phyloP scores from a whole-genome alignment of 2,329 filamentous ascomycete species.

The Epichloe aotearoae region DNA sequence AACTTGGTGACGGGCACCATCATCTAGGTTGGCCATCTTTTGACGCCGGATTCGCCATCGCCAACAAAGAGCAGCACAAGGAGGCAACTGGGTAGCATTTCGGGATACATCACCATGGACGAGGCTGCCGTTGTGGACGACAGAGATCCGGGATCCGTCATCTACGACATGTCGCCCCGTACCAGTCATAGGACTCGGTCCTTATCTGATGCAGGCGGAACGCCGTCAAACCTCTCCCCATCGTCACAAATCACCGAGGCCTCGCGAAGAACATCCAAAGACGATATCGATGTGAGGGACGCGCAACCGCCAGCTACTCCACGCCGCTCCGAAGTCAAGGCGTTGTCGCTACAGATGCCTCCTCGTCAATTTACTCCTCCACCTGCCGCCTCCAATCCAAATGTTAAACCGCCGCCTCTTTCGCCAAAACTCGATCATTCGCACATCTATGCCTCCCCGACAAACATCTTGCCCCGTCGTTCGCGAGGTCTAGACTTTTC shows the following conservation, averaged over 20 bases:
- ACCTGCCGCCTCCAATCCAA: slow-evolving; percentile 20
- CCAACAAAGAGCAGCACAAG: neutral
- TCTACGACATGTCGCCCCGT: slow-evolving; percentile 24
- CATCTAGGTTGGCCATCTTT: neutral
- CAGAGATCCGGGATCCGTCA: slow-evolving; percentile 5
- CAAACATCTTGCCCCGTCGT: slow-evolving; percentile 75
- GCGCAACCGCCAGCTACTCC: slow-evolving; percentile 50
- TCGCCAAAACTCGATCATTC: slow-evolving; percentile 79
- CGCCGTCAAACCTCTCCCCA: slow-evolving; percentile 42
- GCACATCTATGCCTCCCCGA: slow-evolving; percentile 75
- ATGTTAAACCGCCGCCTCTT: slow-evolving; percentile 49
- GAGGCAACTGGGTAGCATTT: neutral
- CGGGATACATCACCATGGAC: slow-evolving; percentile 10
- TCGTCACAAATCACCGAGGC: slow-evolving; percentile 44
- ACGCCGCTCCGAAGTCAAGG: slow-evolving; percentile 52
- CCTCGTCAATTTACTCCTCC: slow-evolving; percentile 24
- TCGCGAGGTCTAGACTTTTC: slow-evolving; percentile 90
- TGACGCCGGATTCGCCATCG: neutral
- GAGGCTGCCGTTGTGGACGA: slow-evolving; percentile 23
- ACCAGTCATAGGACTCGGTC: slow-evolving; percentile 40
- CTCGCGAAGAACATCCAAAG: slow-evolving; percentile 46
- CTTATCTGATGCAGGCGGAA: slow-evolving; percentile 48
- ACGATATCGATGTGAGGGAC: slow-evolving; percentile 46
- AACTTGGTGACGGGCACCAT: neutral
- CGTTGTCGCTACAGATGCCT: slow-evolving; percentile 34